Conservation (phyloP, 2,329 filamentous ascomycete species). For the Uncinocarpus reesii region DNA sequence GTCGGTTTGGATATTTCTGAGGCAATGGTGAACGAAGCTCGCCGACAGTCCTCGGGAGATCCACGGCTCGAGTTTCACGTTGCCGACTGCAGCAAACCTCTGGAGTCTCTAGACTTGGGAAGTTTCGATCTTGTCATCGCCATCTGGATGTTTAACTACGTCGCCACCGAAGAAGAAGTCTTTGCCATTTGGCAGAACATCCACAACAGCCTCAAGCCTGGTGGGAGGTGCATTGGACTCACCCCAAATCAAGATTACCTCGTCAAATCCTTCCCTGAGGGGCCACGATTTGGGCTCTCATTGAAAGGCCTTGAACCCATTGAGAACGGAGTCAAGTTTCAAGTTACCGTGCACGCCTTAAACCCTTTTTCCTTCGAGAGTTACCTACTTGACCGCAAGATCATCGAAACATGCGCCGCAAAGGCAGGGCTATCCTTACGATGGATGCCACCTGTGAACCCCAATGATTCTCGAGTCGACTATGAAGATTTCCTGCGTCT, state of each 20-base stretch:
- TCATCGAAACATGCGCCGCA: not conserved
- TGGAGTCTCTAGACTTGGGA: constrained; percentile 20
- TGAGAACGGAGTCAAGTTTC: constrained; percentile 10
- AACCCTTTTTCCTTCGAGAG: not conserved
- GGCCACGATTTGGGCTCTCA: constrained; percentile 12
- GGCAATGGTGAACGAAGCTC: constrained; percentile 27
- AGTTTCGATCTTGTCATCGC: constrained; percentile 32
- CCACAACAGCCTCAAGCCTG: constrained; percentile 27
- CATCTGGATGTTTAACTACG: constrained; percentile 34
- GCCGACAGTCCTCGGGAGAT: constrained; percentile 8
- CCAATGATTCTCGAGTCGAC: not conserved
- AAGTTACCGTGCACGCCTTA: constrained; percentile 13
- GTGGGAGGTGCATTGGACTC: constrained; percentile 28
- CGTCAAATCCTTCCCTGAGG: constrained; percentile 18
- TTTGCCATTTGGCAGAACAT: constrained; percentile 30
- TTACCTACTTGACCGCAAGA: not conserved
- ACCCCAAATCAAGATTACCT: constrained; percentile 20
- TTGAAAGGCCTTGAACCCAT: constrained; percentile 3
- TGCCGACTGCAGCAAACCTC: constrained; percentile 24
- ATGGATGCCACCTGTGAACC: not conserved
- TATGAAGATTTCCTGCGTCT: not conserved
- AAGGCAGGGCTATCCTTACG: not conserved
- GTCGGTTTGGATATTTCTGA: constrained; percentile 31
- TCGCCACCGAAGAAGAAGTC: constrained; percentile 22
- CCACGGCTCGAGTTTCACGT: constrained; percentile 13